A percentile compares a stretch with the other conserved stretches of the same genome.
These are phyloP conservation scores for Raphanus hybrid DNA, from an alignment of 441 rosid species.

Conservation along the genomic window DNA sequence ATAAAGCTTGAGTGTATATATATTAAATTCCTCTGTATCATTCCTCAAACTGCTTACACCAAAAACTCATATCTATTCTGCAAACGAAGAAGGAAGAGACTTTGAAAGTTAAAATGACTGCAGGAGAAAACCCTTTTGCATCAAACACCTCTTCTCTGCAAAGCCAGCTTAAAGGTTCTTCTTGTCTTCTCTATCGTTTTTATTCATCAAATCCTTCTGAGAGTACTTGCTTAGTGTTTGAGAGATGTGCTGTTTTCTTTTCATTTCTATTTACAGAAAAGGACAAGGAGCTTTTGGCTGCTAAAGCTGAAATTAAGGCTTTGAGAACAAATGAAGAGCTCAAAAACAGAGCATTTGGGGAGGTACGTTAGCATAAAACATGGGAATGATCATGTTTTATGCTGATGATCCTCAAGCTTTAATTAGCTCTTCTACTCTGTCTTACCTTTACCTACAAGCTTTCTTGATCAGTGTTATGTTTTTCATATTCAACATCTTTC, in stretches of 20 bases:
- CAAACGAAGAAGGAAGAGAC: slow-evolving; percentile 16
- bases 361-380: slow-evolving; percentile 51
- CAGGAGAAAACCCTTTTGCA: slow-evolving; percentile 62
- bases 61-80: slow-evolving; percentile 19
- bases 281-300: slow-evolving; percentile 58
- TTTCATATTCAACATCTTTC: neutral
- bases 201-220: slow-evolving; percentile 15
- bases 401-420: neutral
- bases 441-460: neutral
- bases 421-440: neutral
- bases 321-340: slow-evolving; percentile 65
- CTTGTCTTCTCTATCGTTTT: slow-evolving; percentile 10
- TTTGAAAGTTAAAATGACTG: slow-evolving; percentile 45
- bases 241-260: slow-evolving; percentile 6
- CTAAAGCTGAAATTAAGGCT: slow-evolving; percentile 69
- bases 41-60: slow-evolving; percentile 24
- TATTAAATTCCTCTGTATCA: slow-evolving; percentile 31
- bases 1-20: slow-evolving; percentile 27
- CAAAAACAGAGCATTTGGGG: slow-evolving; percentile 69
- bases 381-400: no score
- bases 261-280: slow-evolving; percentile 54
- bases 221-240: slow-evolving; percentile 7
- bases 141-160: slow-evolving; percentile 68
- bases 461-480: slow-evolving; percentile 8
- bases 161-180: slow-evolving; percentile 75